A percentile compares a stretch with the other conserved stretches of the same genome.
Evolutionary conservation across 2,329 filamentous ascomycete species (phyloP).

Genomic region (Pyrenophora tritici-repentis): DNA sequence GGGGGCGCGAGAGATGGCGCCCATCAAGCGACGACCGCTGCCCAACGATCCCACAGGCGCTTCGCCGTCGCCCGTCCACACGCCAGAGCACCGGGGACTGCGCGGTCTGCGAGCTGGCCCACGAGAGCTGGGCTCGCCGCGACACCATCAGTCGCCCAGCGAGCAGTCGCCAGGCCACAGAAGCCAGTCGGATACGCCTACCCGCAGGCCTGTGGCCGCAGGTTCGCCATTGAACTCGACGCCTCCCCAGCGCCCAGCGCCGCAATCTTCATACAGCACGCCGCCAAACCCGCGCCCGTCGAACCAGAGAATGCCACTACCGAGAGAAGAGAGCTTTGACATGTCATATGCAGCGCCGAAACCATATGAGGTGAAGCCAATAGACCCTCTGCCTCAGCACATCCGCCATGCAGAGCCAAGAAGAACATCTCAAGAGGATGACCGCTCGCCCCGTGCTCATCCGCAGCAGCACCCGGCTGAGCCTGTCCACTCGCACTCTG

Average conservation of each 20-base stretch:
- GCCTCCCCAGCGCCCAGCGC: slow-evolving; percentile 34
- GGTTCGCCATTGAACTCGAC: slow-evolving; percentile 31
- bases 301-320: slow-evolving; percentile 23
- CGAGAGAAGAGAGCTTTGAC: slow-evolving; percentile 36
- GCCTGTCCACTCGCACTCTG: slow-evolving; percentile 53
- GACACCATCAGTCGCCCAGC: slow-evolving; percentile 29
- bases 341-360: slow-evolving; percentile 46
- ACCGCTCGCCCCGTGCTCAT: slow-evolving; percentile 27
- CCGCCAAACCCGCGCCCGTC: slow-evolving; percentile 34
- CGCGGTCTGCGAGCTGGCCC: slow-evolving; percentile 39
- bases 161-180: slow-evolving; percentile 29
- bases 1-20: slow-evolving; percentile 60
- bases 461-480: slow-evolving; percentile 33
- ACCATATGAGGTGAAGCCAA: slow-evolving; percentile 42
- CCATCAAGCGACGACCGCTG: slow-evolving; percentile 81
- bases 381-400: slow-evolving; percentile 35
- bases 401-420: slow-evolving; percentile 25
- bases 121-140: slow-evolving; percentile 43
- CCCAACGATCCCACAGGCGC: slow-evolving; percentile 73
- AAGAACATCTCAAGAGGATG: slow-evolving; percentile 37
- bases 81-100: slow-evolving; percentile 39
- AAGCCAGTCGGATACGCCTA: slow-evolving; percentile 30
- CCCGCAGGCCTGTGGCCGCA: slow-evolving; percentile 38
- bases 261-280: slow-evolving; percentile 29
- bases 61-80: slow-evolving; percentile 47